Percentiles rank a stretch among this genome's conserved stretches.
Evolutionary conservation across 176 grass and related monocot species (phyloP).

Genomic region (Tillandsia fasciculata): DNA sequence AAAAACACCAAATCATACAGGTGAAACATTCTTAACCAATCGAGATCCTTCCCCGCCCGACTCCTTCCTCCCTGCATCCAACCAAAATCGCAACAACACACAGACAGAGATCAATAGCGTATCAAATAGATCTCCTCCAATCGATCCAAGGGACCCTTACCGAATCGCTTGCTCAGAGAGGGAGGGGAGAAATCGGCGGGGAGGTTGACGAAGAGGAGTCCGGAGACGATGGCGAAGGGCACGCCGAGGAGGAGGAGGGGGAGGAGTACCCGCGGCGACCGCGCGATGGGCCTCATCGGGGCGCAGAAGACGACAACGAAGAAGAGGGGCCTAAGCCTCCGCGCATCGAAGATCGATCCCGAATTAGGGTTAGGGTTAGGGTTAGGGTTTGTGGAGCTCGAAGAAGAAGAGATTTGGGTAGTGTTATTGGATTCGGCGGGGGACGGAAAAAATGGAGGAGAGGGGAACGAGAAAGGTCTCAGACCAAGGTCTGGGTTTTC

Average conservation of each 20-base stretch:
- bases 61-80: constrained; percentile 18
- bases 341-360: neutral
- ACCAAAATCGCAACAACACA: neutral
- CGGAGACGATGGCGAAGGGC: neutral
- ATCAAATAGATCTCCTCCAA: neutral
- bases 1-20: constrained; percentile 6
- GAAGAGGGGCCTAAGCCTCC: neutral
- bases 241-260: neutral
- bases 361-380: neutral
- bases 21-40: constrained; percentile 29
- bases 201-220: constrained; percentile 2
- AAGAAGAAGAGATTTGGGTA: neutral
- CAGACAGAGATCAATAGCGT: neutral
- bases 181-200: neutral
- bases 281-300: neutral
- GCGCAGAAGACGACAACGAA: neutral
- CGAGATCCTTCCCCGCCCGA: constrained; percentile 11
- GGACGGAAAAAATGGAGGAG: too few species aligned
- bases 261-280: neutral
- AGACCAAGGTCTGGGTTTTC: too few species aligned
- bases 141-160: neutral
- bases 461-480: too few species aligned
- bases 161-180: neutral
- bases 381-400: neutral
- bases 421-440: too few species aligned